A percentile compares a stretch with the other conserved stretches of the same genome.
phyloP scores from a whole-genome alignment of 2,329 filamentous ascomycete genomes.

The Colletotrichum truncatum region DNA sequence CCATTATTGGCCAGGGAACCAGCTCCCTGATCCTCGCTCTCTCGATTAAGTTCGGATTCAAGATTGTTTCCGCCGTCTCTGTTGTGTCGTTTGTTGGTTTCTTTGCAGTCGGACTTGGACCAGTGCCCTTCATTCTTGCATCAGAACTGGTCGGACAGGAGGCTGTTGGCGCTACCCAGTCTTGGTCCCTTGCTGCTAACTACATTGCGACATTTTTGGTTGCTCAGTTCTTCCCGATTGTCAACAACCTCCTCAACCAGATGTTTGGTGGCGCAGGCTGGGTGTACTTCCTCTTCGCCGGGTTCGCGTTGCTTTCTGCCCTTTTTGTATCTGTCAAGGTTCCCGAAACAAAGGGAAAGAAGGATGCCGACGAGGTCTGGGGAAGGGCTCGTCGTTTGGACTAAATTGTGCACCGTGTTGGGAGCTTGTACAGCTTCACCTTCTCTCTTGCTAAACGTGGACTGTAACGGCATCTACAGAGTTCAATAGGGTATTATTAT shows the following conservation, averaged over 20 bases:
- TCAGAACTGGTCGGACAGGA: slow-evolving; percentile 91
- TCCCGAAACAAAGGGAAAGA: slow-evolving; percentile 89
- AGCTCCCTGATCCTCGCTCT: slow-evolving; percentile 82
- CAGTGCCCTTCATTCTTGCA: slow-evolving; percentile 93
- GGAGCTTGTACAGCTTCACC: not conserved
- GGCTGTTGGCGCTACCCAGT: slow-evolving; percentile 91
- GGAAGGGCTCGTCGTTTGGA: slow-evolving; percentile 68
- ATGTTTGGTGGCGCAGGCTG: slow-evolving; percentile 75
- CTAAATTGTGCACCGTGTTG: slow-evolving; percentile 38
- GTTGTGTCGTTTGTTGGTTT: slow-evolving; percentile 88
- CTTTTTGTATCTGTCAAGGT: slow-evolving; percentile 78
- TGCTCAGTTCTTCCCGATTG: slow-evolving; percentile 91
- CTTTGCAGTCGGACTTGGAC: slow-evolving; percentile 90
- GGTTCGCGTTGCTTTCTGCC: slow-evolving; percentile 73
- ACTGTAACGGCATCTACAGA: not conserved
- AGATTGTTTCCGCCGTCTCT: slow-evolving; percentile 80
- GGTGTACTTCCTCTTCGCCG: slow-evolving; percentile 93
- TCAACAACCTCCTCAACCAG: slow-evolving; percentile 77
- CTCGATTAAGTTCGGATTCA: slow-evolving; percentile 78
- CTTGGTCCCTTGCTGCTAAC: slow-evolving; percentile 86
- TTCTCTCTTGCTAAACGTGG: not conserved
- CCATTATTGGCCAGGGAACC: slow-evolving; percentile 84
- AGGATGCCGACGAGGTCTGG: slow-evolving; percentile 91
- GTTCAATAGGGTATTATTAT: not conserved
- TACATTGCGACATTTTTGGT: slow-evolving; percentile 93